Evolutionary conservation across 2,329 filamentous ascomycete genomes (phyloP).

Genomic region (Phaeoacremonium minimum): DNA sequence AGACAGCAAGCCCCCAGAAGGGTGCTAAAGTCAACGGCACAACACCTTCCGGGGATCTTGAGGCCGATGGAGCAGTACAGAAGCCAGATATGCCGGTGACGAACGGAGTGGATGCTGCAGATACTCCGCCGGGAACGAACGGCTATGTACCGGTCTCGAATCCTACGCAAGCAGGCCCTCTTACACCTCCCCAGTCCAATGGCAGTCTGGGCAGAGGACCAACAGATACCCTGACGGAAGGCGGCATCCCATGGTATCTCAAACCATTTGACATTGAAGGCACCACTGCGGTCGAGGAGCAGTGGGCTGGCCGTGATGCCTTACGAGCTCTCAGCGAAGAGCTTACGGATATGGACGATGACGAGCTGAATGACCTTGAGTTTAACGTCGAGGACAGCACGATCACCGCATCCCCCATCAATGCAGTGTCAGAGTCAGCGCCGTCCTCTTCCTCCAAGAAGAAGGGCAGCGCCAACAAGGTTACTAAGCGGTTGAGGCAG

Average conservation of each 20-base stretch:
- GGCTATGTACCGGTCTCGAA: conserved; percentile 32
- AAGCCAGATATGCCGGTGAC: conserved; percentile 18
- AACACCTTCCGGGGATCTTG: conserved; percentile 20
- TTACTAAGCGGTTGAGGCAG: conserved; percentile 24
- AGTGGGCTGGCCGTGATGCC: conserved; percentile 68
- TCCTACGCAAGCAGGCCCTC: conserved; percentile 39
- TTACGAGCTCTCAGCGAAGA: conserved; percentile 72
- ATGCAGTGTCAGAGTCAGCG: conserved; percentile 6
- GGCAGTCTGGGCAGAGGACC: conserved; percentile 47
- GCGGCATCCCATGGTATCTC: conserved; percentile 86
- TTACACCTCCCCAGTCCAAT: conserved; percentile 65
- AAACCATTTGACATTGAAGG: conserved; percentile 74
- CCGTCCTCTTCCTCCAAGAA: conserved; percentile 8
- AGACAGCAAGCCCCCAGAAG: conserved; percentile 20
- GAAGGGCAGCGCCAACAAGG: conserved; percentile 11
- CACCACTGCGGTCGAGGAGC: conserved; percentile 74
- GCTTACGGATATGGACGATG: conserved; percentile 87
- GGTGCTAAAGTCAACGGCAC: conserved; percentile 19
- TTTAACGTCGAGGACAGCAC: conserved; percentile 47
- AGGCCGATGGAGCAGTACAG: conserved; percentile 15
- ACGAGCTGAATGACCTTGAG: conserved; percentile 71
- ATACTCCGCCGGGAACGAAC: conserved; percentile 44
- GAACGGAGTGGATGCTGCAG: conserved; percentile 24
- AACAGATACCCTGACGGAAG: conserved; percentile 56
- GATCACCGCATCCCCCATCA: conserved; percentile 31